Base-by-base conservation (phyloP, 768 basidiomycete species). In the Sutorius australiensis region DNA sequence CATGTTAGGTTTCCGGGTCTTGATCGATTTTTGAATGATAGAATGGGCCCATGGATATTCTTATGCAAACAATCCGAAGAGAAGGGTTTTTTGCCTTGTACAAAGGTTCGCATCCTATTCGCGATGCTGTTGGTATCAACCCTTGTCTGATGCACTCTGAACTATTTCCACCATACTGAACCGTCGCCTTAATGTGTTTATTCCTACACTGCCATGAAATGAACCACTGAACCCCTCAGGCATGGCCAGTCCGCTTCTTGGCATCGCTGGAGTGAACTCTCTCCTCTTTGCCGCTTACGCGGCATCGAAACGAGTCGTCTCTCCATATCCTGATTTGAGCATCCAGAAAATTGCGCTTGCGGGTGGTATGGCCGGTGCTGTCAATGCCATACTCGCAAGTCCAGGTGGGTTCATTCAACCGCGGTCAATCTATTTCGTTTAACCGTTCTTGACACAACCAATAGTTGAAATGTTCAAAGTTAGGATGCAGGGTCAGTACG, bases 381-480 rank as follows among this genome's bases (percentile, higher is more conserved):
- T 80, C 1, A 95, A 98, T 65, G 83, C 95, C 12, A 71, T 98
- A 9, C 78, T 98, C 3, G 95, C 95, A 2, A 90, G 89, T 69
- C 97, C 97, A 48, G 93, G 85, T 86, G 30, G 40, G 74, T 60
- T 11, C 36, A 10, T 19, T 39, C n/a, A 9, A 38, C 34, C 12
- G 24, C 4, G 21, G 12, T 12, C 16, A 28, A 34, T 41, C 30
- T 19, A 6, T 14, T 30, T 31, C 4, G 5, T 31, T 19, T 16
- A 16, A 28, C 28, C 21, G 28, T 28, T 36, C 16, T 36, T 7
- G 1, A 30, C 17, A 10, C 2, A 14, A 34, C 14, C 55, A 39
- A 48, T 55, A 92, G 91, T 93, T 46, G 97, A 99, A 72, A 92
- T 98, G 89, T 98, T 98, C 76, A 98, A 99, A 72, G 92, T 98